Evolutionary conservation across 495 filamentous ascomycete species (phyloP), one percentile per base, ranked within the genome.

Genomic region (Poronia punctata): DNA sequence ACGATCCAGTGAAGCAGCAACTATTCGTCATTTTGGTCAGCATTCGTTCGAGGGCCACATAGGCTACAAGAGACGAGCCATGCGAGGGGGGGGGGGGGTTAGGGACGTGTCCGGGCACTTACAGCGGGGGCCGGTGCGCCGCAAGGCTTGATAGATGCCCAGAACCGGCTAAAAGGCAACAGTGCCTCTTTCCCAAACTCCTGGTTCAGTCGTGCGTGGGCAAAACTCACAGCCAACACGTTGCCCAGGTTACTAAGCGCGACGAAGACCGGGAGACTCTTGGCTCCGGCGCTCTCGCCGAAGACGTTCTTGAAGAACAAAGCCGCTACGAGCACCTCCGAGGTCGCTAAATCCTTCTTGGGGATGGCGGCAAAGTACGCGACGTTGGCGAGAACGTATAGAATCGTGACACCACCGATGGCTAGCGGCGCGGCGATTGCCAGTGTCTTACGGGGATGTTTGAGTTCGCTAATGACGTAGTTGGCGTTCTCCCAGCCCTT

Each of bases 221-320:
- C 79, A 57, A 84, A 87, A 35, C 79, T 78, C 41, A 84, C 78
- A 25, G 71, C 71, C 25, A 85, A 58, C 21, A 86, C 80, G 49
- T 86, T 87, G 12, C 81, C 82, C 46, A 83, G 74, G 7, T 79
- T 79, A 23, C 79, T 83, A n/a, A 86, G 57, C 2, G 82, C 81
- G 11, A 86, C 81, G 34, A 85, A 82, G 23, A 80, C 80, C 8
- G 79, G 77, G 42, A 86, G 74, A 29, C 72, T 76, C 33, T 68
- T 70, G 49, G 77, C 74, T 8, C 64, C 68, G 0, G 72, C 74
- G 4, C 61, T 62, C 20, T 65, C 57, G 8, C 81, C 79, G 44
- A 84, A 81, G 34, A 85, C 71, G 43, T 85, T 83, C 15, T 72
- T 59, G 59, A 85, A 83, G 58, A 86, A 76, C 1, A 71, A 49